Percentiles rank a stretch among this genome's conserved stretches.
Evolutionary conservation across 441 rosid species (phyloP).

Genomic region (Euphorbia schlechtendalii): DNA sequence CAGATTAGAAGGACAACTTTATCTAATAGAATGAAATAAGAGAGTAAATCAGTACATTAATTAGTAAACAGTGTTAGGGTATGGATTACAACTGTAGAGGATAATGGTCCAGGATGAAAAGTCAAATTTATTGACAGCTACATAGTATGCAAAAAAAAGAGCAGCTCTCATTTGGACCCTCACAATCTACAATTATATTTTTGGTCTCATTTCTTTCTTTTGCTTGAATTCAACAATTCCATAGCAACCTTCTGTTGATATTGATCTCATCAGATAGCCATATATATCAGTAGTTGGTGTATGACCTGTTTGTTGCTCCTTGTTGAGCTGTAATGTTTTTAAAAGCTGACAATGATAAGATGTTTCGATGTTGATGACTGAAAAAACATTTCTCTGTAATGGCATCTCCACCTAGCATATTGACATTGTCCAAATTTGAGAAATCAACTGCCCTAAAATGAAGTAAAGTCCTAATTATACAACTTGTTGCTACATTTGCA

Average conservation of each 20-base stretch:
- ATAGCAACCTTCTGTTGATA: conserved; percentile 21
- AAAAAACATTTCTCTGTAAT: background rate
- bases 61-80: background rate
- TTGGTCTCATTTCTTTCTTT: conserved; percentile 26
- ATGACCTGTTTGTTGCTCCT: conserved; percentile 3
- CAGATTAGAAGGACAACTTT: no score
- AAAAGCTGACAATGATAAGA: background rate
- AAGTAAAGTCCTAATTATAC: no score
- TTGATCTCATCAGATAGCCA: conserved; percentile 20
- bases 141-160: no score
- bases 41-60: background rate
- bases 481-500: no score
- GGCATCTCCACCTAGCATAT: no score
- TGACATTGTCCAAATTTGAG: background rate
- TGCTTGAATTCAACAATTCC: conserved; percentile 20
- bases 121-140: conserved; percentile 28
- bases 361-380: background rate
- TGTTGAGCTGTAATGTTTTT: background rate
- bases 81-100: conserved; percentile 4
- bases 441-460: background rate
- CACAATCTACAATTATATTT: conserved; percentile 18
- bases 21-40: background rate
- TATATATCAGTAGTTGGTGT: background rate
- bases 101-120: conserved; percentile 24
- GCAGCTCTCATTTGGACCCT: no score